These are phyloP conservation scores for Penicillium sp. DNA, from an alignment of 2,329 filamentous ascomycete species.

Conservation along the genomic window DNA sequence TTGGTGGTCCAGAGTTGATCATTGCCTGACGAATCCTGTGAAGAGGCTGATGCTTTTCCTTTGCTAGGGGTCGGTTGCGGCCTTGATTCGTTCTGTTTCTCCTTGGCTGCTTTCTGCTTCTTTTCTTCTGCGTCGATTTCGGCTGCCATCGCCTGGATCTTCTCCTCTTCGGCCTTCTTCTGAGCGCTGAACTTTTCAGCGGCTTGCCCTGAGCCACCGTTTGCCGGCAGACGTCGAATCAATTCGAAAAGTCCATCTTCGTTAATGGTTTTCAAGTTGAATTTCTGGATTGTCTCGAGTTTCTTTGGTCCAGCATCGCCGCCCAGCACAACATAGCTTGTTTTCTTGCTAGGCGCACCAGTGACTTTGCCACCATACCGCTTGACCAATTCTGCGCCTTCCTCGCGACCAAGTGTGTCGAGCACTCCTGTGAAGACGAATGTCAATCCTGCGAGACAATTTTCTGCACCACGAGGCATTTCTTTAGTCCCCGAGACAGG, in stretches of 20 bases:
- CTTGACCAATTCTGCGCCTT: slow-evolving; percentile 85
- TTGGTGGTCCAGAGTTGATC: slow-evolving; percentile 89
- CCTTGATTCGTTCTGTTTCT: slow-evolving; percentile 1
- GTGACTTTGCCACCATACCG: slow-evolving; percentile 93
- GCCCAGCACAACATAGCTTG: slow-evolving; percentile 89
- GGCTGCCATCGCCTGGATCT: slow-evolving; percentile 76
- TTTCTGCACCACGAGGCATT: slow-evolving; percentile 80
- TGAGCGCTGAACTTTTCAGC: slow-evolving; percentile 86
- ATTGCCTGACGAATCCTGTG: slow-evolving; percentile 54
- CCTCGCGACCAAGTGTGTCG: slow-evolving; percentile 78
- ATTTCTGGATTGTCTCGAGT: slow-evolving; percentile 78
- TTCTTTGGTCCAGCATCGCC: slow-evolving; percentile 93
- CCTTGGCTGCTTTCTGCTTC: slow-evolving; percentile 25
- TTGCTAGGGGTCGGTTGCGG: slow-evolving; percentile 10
- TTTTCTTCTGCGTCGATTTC: slow-evolving; percentile 87
- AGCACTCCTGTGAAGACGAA: slow-evolving; percentile 97
- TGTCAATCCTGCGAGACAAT: slow-evolving; percentile 84
- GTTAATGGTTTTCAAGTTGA: slow-evolving; percentile 87
- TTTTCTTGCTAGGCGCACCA: slow-evolving; percentile 84
- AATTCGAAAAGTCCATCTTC: slow-evolving; percentile 90
- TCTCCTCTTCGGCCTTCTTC: slow-evolving; percentile 80
- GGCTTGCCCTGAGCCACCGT: slow-evolving; percentile 85
- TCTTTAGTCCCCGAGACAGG: slow-evolving; percentile 68
- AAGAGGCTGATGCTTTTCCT: slow-evolving; percentile 41
- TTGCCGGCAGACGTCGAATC: slow-evolving; percentile 78